phyloP scores from a whole-genome alignment of 805 yeast genomes.

The Torulaspora franciscae region DNA sequence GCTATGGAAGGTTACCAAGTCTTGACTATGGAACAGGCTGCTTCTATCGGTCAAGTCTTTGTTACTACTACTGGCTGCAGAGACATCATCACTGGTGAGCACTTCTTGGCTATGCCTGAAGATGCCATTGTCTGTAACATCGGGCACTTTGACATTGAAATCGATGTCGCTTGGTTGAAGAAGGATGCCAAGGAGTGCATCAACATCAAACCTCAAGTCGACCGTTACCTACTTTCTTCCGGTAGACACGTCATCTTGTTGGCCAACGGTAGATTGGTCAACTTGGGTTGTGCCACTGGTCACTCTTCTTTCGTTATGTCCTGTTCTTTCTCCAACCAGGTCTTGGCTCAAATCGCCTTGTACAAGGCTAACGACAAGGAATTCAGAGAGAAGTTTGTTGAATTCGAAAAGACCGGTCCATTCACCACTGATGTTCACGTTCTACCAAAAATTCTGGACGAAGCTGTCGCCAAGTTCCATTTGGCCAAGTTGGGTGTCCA shows the following conservation, averaged over 20 bases:
- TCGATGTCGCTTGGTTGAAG: conserved; percentile 98
- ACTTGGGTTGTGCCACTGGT: conserved; percentile 99
- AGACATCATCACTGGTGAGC: conserved; percentile 88
- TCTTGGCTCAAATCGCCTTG: conserved; percentile 95
- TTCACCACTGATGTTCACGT: conserved; percentile 90
- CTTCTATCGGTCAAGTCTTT: conserved; percentile 88
- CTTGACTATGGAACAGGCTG: conserved; percentile 90
- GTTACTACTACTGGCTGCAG: conserved; percentile 99
- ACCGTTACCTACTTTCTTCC: conserved; percentile 82
- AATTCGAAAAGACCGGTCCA: conserved; percentile 89
- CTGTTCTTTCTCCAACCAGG: conserved; percentile 99
- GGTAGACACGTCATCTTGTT: conserved; percentile 94
- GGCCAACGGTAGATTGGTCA: conserved; percentile 98
- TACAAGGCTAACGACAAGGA: conserved; percentile 79
- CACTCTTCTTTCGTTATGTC: conserved; percentile 99
- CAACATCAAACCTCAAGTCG: conserved; percentile 98
- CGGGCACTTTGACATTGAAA: conserved; percentile 99
- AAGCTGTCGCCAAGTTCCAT: conserved; percentile 96
- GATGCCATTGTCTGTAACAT: conserved; percentile 99
- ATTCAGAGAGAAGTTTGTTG: conserved; percentile 77
- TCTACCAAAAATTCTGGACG: conserved; percentile 96
- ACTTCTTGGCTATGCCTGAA: conserved; percentile 92
- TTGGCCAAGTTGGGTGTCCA: conserved; percentile 89
- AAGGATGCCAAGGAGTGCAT: conserved; percentile 87
- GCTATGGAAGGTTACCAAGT: conserved; percentile 99